A percentile compares a stretch with the other conserved stretches of the same genome.
phyloP scores from a whole-genome alignment of 2,329 filamentous ascomycete species.

The Sporothrix sp. region DNA sequence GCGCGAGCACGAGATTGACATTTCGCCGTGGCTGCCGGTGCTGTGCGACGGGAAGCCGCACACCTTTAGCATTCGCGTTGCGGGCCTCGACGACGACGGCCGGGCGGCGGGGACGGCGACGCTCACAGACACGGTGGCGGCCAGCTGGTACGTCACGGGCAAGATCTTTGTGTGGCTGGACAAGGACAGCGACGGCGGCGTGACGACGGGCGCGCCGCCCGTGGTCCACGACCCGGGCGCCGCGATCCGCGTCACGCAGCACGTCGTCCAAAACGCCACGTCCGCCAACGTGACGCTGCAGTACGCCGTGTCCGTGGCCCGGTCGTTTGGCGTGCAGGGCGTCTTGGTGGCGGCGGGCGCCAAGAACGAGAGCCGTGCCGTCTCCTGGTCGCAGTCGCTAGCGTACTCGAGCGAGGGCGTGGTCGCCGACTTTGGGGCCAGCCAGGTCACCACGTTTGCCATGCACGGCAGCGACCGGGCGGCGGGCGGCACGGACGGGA shows the following conservation, averaged over 20 bases:
- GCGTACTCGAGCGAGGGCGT: conserved; percentile 43
- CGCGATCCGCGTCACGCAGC: conserved; percentile 35
- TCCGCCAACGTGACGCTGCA: conserved; percentile 50
- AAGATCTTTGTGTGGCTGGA: conserved; percentile 75
- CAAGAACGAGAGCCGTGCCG: conserved; percentile 14
- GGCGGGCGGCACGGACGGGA: background rate
- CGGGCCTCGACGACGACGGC: conserved; percentile 51
- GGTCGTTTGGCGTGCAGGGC: conserved; percentile 45
- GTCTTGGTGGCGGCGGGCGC: conserved; percentile 37
- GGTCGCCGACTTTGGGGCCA: conserved; percentile 27
- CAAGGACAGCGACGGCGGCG: conserved; percentile 24
- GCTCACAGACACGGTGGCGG: conserved; percentile 47
- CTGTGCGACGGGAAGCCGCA: conserved; percentile 57
- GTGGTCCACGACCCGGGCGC: conserved; percentile 25
- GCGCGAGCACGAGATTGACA: conserved; percentile 70
- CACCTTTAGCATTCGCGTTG: conserved; percentile 57
- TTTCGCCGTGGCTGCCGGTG: conserved; percentile 63
- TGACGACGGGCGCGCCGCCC: conserved; percentile 37
- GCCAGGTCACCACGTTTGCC: conserved; percentile 34
- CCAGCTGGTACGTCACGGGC: conserved; percentile 65
- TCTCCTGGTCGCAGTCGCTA: conserved; percentile 50
- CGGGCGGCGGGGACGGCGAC: conserved; percentile 25
- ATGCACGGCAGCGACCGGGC: conserved; percentile 24
- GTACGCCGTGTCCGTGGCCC: conserved; percentile 47
- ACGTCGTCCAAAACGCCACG: conserved; percentile 34